A percentile compares a stretch with the other conserved stretches of the same genome.
phyloP scores from a whole-genome alignment of 768 basidiomycete species.

The Auricularia cornea region DNA sequence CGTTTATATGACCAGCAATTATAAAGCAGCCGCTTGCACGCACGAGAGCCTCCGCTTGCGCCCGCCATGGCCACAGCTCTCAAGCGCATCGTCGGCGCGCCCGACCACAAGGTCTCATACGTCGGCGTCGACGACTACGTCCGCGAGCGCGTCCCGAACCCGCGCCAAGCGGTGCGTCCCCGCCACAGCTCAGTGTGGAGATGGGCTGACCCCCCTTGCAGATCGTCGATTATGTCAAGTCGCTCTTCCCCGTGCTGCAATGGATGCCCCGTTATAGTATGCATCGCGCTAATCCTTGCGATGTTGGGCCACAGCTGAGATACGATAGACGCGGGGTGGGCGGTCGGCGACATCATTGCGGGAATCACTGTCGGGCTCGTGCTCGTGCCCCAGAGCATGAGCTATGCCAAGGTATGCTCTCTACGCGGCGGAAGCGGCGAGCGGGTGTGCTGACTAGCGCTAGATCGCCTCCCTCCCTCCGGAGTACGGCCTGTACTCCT shows the following conservation, averaged over 20 bases:
- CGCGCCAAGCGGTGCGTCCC: conserved; percentile 41
- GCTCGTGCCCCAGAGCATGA: conserved; percentile 90
- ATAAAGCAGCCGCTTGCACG: background rate
- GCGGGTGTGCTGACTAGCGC: background rate
- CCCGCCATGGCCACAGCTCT: background rate
- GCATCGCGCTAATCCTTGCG: conserved; percentile 16
- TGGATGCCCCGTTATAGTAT: conserved; percentile 87
- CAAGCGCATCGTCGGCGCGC: conserved; percentile 52
- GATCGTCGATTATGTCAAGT: conserved; percentile 54
- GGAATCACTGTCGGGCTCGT: conserved; percentile 93
- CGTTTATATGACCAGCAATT: too few relatives aligned
- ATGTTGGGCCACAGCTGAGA: background rate
- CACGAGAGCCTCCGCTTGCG: background rate
- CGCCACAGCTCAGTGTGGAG: conserved; percentile 1
- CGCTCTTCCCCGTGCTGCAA: conserved; percentile 74
- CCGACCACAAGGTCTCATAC: conserved; percentile 50
- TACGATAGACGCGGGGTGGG: background rate
- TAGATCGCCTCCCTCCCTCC: conserved; percentile 66
- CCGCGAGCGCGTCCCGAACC: conserved; percentile 31
- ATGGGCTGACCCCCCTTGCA: conserved; percentile 20
- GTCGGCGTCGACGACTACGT: conserved; percentile 54
- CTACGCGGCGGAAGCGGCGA: background rate
- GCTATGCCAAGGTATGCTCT: conserved; percentile 59
- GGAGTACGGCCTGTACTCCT: conserved; percentile 90
- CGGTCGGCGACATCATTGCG: conserved; percentile 66